Evolutionary conservation across 768 basidiomycete species (phyloP).

Genomic region (Phylloporus arenicola): DNA sequence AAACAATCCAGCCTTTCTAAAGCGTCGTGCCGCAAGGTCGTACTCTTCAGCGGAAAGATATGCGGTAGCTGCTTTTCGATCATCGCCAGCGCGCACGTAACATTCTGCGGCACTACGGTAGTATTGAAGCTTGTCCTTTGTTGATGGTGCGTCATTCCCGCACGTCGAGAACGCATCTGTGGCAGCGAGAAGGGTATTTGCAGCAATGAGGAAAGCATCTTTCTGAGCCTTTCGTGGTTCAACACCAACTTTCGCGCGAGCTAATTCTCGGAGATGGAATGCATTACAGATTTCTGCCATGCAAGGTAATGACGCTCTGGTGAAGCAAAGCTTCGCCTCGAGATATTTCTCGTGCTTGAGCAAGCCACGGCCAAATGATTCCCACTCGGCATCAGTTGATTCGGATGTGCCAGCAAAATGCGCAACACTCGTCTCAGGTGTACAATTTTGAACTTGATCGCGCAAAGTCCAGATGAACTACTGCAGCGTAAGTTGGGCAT

Average conservation of each 20-base stretch:
- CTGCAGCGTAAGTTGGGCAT: background rate
- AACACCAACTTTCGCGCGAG: conserved; percentile 31
- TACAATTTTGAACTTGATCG: conserved; percentile 43
- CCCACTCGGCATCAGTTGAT: conserved; percentile 47
- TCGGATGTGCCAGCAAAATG: conserved; percentile 41
- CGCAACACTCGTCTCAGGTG: conserved; percentile 45
- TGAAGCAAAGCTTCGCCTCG: conserved; percentile 52
- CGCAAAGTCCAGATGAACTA: conserved; percentile 50
- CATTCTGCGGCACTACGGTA: conserved; percentile 43
- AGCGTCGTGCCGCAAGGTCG: conserved; percentile 40
- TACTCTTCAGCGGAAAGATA: conserved; percentile 33
- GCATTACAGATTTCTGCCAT: conserved; percentile 47
- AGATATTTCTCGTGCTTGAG: conserved; percentile 38
- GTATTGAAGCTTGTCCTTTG: conserved; percentile 31
- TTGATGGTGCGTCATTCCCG: too few species aligned
- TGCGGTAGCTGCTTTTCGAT: conserved; percentile 39
- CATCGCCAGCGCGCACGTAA: conserved; percentile 37
- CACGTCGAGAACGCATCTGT: conserved; percentile 11
- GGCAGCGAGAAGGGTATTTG: conserved; percentile 44
- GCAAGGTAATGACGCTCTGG: conserved; percentile 39
- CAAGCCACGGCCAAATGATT: conserved; percentile 32
- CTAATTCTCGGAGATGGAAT: conserved; percentile 49
- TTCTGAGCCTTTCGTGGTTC: conserved; percentile 19
- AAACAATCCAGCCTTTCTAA: conserved; percentile 44
- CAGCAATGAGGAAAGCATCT: conserved; percentile 42